A percentile compares a stretch with the other conserved stretches of the same genome.
These are phyloP conservation scores for Datura wrightii DNA, from an alignment of 257 asterid species.

Conservation along the genomic window DNA sequence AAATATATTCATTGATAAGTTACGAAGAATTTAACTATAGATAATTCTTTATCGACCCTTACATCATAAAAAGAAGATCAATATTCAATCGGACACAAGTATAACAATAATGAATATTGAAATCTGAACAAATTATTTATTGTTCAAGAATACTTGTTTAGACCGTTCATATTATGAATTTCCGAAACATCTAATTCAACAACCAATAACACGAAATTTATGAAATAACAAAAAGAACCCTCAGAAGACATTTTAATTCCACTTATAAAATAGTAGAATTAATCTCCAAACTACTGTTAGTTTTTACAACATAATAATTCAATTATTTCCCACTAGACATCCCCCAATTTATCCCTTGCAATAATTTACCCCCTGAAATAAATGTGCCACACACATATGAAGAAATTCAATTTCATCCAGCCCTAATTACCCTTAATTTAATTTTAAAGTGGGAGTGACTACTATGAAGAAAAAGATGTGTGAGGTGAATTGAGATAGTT, in stretches of 20 bases:
- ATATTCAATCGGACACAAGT: too few species aligned
- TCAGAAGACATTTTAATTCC: background rate
- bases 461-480: too few species aligned
- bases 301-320: background rate
- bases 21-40: too few species aligned
- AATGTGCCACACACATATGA: background rate
- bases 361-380: slow-evolving; percentile 10
- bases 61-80: too few species aligned
- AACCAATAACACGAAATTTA: background rate
- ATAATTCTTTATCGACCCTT: too few species aligned
- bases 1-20: background rate
- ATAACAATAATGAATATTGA: too few species aligned
- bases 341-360: background rate
- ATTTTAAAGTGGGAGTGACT: too few species aligned
- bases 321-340: background rate
- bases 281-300: background rate
- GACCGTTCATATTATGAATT: background rate
- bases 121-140: too few species aligned
- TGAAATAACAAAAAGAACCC: background rate
- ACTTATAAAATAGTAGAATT: background rate
- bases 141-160: too few species aligned
- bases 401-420: too few species aligned
- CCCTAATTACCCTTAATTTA: too few species aligned
- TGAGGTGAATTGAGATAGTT: too few species aligned
- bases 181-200: background rate